Conservation (phyloP, 345 rosid species). For the Salix caprea region DNA sequence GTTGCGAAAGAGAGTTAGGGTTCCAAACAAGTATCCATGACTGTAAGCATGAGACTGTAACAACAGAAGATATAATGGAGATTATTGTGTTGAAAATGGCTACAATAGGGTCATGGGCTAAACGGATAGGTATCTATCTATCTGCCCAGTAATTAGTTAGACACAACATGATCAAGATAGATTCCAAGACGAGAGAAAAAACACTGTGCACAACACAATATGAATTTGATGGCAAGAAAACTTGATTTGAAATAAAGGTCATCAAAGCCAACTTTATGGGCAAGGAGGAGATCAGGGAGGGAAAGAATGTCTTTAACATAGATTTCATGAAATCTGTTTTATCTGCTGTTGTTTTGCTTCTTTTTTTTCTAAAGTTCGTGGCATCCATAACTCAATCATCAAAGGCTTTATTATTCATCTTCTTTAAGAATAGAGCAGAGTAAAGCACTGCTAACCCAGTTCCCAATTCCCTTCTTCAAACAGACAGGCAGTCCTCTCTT, state of each 20-base stretch:
- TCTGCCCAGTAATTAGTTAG: no score
- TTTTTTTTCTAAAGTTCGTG: not conserved
- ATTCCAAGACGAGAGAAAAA: no score
- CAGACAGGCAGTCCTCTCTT: conserved; percentile 44
- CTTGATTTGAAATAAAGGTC: conserved; percentile 12
- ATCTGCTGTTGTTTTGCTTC: not conserved
- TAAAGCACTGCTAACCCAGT: conserved; percentile 4
- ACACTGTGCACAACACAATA: no score
- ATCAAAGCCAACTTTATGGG: conserved; percentile 27
- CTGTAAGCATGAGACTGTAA: not conserved
- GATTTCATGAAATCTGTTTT: conserved; percentile 30
- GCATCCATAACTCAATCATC: conserved; percentile 30
- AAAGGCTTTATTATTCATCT: conserved; percentile 20
- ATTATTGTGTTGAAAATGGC: not conserved
- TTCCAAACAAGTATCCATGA: not conserved
- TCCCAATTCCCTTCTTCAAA: conserved; percentile 51
- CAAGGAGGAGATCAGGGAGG: not conserved
- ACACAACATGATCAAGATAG: no score
- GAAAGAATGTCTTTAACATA: conserved; percentile 6
- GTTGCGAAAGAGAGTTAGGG: not conserved
- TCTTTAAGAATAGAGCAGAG: conserved; percentile 16
- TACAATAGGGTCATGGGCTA: not conserved
- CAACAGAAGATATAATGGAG: not conserved
- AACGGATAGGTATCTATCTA: not conserved
- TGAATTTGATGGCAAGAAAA: not conserved